Percentiles rank a stretch among this genome's conserved stretches.
These are phyloP conservation scores for Saccharomycopsis olivae DNA, from an alignment of 805 yeast species.

Conservation along the genomic window DNA sequence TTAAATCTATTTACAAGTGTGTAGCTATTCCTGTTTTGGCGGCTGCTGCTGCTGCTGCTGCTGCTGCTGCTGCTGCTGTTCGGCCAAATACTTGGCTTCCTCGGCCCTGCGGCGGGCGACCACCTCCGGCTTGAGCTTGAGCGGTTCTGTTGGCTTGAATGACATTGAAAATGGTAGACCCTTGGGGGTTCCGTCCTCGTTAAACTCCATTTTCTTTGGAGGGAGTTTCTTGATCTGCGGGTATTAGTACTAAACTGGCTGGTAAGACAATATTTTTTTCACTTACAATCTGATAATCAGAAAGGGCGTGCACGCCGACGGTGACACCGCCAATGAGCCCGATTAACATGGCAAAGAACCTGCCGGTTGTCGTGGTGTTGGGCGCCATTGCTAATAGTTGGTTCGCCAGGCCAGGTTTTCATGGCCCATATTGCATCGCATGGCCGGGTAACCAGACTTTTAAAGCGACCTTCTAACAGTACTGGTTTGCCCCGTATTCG, in stretches of 20 bases:
- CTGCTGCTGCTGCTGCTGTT: neutral
- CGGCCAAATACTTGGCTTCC: conserved; percentile 9
- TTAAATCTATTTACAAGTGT: too few species aligned
- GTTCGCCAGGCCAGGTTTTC: too few species aligned
- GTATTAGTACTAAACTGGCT: too few species aligned
- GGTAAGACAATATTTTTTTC: conserved; percentile 10
- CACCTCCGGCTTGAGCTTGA: conserved; percentile 30
- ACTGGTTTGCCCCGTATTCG: too few species aligned
- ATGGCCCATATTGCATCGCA: too few species aligned
- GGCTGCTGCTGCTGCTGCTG: too few species aligned
- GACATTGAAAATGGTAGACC: conserved; percentile 26
- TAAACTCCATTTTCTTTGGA: conserved; percentile 30
- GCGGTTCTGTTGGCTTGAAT: conserved; percentile 28
- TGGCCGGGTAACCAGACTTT: too few species aligned
- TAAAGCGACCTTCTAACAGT: too few species aligned
- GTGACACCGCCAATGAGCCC: conserved; percentile 12
- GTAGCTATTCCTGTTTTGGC: too few species aligned
- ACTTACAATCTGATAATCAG: conserved; percentile 17
- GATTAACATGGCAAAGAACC: too few species aligned
- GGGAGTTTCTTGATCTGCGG: conserved; percentile 26
- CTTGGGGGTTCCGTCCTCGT: conserved; percentile 30
- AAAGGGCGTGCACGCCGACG: conserved; percentile 9
- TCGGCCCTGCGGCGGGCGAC: conserved; percentile 7
- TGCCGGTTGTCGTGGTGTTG: too few species aligned
- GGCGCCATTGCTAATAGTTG: too few species aligned